Percentiles rank a stretch among this genome's conserved stretches.
Evolutionary conservation across 2,329 filamentous ascomycete species (phyloP).

Genomic region (Fusarium sp.): DNA sequence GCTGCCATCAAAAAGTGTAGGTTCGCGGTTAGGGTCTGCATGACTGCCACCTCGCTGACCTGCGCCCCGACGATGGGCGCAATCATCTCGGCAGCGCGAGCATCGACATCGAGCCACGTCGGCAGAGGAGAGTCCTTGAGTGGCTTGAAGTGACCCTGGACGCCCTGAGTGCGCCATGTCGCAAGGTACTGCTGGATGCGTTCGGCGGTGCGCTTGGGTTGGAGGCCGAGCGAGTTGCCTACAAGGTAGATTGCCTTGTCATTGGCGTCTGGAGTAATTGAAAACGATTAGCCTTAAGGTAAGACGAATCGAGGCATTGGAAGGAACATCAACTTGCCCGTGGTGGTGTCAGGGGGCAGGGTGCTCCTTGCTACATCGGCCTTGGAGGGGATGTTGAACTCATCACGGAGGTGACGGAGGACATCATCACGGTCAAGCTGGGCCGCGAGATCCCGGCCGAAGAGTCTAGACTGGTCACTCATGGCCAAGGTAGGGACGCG

Average conservation of each 20-base stretch:
- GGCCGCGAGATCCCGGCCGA: slow-evolving; percentile 27
- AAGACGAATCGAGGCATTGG: not conserved
- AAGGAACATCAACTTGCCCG: slow-evolving; percentile 10
- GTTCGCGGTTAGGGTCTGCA: slow-evolving; percentile 83
- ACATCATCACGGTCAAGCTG: slow-evolving; percentile 63
- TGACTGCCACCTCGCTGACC: slow-evolving; percentile 75
- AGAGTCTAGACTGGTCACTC: slow-evolving; percentile 24
- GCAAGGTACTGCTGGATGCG: slow-evolving; percentile 72
- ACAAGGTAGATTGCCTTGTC: slow-evolving; percentile 72
- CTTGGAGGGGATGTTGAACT: slow-evolving; percentile 74
- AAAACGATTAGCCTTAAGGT: not conserved
- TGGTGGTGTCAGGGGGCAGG: slow-evolving; percentile 25
- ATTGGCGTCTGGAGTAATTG: slow-evolving; percentile 12
- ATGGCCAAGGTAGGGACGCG: slow-evolving; percentile 16
- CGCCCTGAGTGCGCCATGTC: slow-evolving; percentile 81
- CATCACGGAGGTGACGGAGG: slow-evolving; percentile 62
- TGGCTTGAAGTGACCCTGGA: slow-evolving; percentile 78
- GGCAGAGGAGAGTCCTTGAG: slow-evolving; percentile 70
- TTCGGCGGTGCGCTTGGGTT: slow-evolving; percentile 67
- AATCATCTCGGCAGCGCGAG: slow-evolving; percentile 71
- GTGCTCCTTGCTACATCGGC: slow-evolving; percentile 43
- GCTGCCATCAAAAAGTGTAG: slow-evolving; percentile 80
- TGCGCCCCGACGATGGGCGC: slow-evolving; percentile 73
- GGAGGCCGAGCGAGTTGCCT: slow-evolving; percentile 83
- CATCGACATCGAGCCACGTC: slow-evolving; percentile 77